phyloP scores from a whole-genome alignment of 2,329 filamentous ascomycete genomes.

The Clonostachys rhizophaga region DNA sequence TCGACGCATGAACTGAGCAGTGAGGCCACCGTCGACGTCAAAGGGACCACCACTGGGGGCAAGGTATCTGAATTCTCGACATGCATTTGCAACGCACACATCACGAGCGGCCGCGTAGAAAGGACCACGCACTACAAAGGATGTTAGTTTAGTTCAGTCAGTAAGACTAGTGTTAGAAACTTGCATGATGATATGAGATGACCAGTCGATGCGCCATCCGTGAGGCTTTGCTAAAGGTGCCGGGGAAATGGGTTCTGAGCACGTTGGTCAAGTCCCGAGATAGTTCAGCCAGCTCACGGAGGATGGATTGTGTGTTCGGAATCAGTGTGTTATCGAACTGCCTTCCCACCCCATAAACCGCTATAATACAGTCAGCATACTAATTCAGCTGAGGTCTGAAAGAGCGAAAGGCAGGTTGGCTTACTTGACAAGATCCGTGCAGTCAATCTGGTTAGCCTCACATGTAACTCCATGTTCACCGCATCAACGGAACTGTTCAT shows the following conservation, averaged over 20 bases:
- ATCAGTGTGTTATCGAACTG: conserved; percentile 18
- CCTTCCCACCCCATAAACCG: conserved; percentile 13
- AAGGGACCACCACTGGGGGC: conserved; percentile 4
- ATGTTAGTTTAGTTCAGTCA: background rate
- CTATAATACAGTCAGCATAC: background rate
- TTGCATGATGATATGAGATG: conserved; percentile 15
- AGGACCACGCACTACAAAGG: conserved; percentile 15
- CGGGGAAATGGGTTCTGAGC: conserved; percentile 16
- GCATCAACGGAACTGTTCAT: conserved; percentile 16
- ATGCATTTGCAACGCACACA: conserved; percentile 23
- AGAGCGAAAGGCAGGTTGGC: background rate
- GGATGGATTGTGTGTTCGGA: conserved; percentile 16
- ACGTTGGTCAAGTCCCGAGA: conserved; percentile 16
- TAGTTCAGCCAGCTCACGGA: conserved; percentile 14
- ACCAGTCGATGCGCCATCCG: conserved; percentile 15
- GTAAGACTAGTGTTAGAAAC: background rate
- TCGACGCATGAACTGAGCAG: conserved; percentile 19
- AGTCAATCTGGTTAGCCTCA: conserved; percentile 15
- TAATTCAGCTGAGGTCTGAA: background rate
- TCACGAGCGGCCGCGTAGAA: conserved; percentile 18
- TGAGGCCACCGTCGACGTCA: conserved; percentile 12
- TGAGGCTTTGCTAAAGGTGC: conserved; percentile 18
- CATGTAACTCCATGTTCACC: conserved; percentile 14
- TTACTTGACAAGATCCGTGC: conserved; percentile 5
- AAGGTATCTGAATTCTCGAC: conserved; percentile 13